Evolutionary conservation across 1,139 yeast genomes (phyloP), one percentile per base, ranked within the genome.

Genomic region (Sugiyamaella xylanicola): DNA sequence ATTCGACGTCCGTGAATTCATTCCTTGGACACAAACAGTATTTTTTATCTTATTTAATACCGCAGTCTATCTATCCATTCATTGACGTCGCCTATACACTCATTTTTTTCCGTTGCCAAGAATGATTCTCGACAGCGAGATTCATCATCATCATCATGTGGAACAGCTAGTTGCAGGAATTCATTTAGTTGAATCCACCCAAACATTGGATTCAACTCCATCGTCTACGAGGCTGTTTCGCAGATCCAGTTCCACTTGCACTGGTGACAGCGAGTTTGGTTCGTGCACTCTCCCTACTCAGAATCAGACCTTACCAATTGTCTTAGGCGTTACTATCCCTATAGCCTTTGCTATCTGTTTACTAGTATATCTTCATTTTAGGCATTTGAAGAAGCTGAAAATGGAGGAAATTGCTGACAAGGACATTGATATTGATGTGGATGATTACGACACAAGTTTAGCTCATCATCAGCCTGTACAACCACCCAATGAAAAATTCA

Each of bases 261-360:
- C 59, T 7, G 51, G 61, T 5, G 55, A 56, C 50, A 58, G 60
- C 54, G 43, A 61, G 36, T 57, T 65, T 2, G 58, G 62, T 17
- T 54, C 48, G 46, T 70, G 74, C 54, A 63, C 65, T 53, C 63
- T 60, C 46, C 73, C 74, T 13, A 63, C 54, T 17, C 61, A 64
- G 22, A 58, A 63, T 43, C 63, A 68, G 50, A 71, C 66, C 1
- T 61, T 74, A 16, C 73, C 76, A 9, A 71, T 74, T 51, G 76
- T 69, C 3, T 66, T 74, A 3, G 77, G 76, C 11, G 71, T 74
- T 11, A 74, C 73, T 4, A 66, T 74, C 32, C 78, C 78, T 4
- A 55, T 70, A 13, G 56, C 61, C 2, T 49, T 68, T n/a, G 74
- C 76, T 16, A 46, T 70, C 13, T 21, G 65, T 19, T 62, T 71